Percentiles rank a stretch among this genome's conserved stretches.
Conservation (phyloP, 2,329 filamentous ascomycete genomes). For the Fusarium sp. region DNA sequence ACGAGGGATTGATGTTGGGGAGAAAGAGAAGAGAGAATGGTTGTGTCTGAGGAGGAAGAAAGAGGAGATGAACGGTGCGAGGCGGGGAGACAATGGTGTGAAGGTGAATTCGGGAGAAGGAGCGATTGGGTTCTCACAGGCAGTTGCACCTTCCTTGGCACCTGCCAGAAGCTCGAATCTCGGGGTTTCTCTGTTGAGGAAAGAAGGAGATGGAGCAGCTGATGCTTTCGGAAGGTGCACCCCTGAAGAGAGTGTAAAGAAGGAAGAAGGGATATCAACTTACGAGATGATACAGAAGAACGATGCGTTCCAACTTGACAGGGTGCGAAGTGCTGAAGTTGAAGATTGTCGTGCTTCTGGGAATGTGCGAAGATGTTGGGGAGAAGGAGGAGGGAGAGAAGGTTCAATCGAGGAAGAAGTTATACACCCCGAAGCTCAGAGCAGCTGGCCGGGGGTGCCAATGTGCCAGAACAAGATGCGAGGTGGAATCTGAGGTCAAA, state of each 20-base stretch:
- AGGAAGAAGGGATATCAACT: not conserved
- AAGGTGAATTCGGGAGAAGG: conserved; percentile 2
- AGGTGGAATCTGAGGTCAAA: not conserved
- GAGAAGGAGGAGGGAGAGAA: not conserved
- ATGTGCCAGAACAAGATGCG: conserved; percentile 1
- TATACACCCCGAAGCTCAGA: not conserved
- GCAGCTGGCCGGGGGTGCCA: not conserved
- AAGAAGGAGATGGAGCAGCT: not conserved
- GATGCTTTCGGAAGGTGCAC: not conserved
- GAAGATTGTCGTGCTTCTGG: conserved; percentile 5
- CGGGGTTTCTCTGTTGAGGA: not conserved
- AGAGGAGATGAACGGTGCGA: conserved; percentile 6
- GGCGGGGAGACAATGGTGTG: not conserved
- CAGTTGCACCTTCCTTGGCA: conserved; percentile 18
- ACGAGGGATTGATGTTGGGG: conserved; percentile 8
- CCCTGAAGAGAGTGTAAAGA: not conserved
- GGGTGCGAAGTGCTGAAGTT: conserved; percentile 11
- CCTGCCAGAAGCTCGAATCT: not conserved
- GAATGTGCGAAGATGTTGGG: not conserved
- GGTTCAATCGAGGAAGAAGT: not conserved
- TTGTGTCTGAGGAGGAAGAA: not conserved
- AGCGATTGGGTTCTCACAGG: conserved; percentile 1
- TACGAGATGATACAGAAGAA: conserved; percentile 5
- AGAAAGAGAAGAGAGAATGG: conserved; percentile 4
- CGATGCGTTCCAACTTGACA: conserved; percentile 15